Evolutionary conservation across 305 asterid genomes (phyloP).

Genomic region (Fraxinus greggii): DNA sequence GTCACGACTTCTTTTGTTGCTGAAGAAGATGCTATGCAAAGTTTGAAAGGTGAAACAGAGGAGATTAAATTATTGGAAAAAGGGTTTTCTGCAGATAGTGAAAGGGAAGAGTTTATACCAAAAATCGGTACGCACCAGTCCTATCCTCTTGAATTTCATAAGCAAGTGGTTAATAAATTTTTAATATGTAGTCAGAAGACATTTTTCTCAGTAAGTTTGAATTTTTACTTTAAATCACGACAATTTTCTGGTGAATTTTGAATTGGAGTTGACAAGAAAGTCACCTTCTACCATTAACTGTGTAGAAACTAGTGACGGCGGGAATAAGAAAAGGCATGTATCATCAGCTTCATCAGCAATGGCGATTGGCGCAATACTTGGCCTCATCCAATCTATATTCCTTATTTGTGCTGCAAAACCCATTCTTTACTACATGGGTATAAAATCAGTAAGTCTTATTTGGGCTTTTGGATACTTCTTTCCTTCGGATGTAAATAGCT

Average conservation of each 20-base stretch:
- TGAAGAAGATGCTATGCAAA: slow-evolving; percentile 50
- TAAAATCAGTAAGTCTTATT: slow-evolving; percentile 35
- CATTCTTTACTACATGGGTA: slow-evolving; percentile 41
- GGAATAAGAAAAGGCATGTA: slow-evolving; percentile 31
- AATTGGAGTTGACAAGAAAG: slow-evolving; percentile 22
- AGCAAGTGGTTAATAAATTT: neutral
- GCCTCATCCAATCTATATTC: slow-evolving; percentile 39
- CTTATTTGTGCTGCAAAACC: slow-evolving; percentile 40
- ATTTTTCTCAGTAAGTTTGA: neutral
- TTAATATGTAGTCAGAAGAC: neutral
- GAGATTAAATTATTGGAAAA: slow-evolving; percentile 30
- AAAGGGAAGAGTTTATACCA: slow-evolving; percentile 40
- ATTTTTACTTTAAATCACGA: neutral
- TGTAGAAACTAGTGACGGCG: slow-evolving; percentile 12
- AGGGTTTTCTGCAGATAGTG: slow-evolving; percentile 25
- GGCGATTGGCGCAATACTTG: slow-evolving; percentile 43
- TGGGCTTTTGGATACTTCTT: neutral
- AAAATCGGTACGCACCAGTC: slow-evolving; percentile 27
- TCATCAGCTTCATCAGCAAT: slow-evolving; percentile 63
- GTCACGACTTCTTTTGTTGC: slow-evolving; percentile 63
- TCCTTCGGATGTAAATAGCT: neutral
- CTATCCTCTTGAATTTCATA: neutral
- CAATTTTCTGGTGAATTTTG: neutral
- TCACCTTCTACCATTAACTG: slow-evolving; percentile 2
- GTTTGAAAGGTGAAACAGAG: slow-evolving; percentile 13